Conservation (phyloP, 106 monocot species). For the Narthecium ossifragum region DNA sequence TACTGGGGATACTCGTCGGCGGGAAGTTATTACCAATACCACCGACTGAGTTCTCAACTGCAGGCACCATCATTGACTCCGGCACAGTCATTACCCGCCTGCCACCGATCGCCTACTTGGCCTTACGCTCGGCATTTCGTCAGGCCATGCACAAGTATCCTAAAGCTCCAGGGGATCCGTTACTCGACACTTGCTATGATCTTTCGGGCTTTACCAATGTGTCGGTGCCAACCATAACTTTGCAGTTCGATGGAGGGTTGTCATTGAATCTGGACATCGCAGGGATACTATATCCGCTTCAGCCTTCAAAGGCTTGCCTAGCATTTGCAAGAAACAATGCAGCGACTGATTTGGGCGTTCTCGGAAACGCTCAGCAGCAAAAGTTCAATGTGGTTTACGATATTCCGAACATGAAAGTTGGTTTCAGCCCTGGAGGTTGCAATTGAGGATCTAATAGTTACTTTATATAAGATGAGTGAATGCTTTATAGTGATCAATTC, state of each 20-base stretch:
- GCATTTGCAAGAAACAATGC: constrained; percentile 15
- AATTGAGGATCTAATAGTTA: no score
- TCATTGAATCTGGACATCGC: neutral
- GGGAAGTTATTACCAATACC: neutral
- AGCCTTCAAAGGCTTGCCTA: constrained; percentile 5
- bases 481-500: no score
- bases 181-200: neutral
- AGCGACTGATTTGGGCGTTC: neutral
- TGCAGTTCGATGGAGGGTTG: constrained; percentile 12
- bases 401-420: neutral
- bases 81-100: constrained; percentile 8
- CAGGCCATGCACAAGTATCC: constrained; percentile 12
- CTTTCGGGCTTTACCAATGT: no score
- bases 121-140: constrained; percentile 13
- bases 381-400: constrained; percentile 18
- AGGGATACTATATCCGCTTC: constrained; percentile 1
- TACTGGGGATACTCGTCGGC: constrained; percentile 14
- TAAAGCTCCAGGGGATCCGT: neutral
- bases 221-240: constrained; percentile 7
- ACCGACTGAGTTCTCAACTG: neutral
- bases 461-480: no score
- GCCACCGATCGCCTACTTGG: constrained; percentile 9
- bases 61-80: no score
- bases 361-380: constrained; percentile 27
- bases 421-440: neutral